Evolutionary conservation across 108 stramenopile genomes (phyloP), one percentile per base, ranked within the genome.

Genomic region (Nitzschia sp.): DNA sequence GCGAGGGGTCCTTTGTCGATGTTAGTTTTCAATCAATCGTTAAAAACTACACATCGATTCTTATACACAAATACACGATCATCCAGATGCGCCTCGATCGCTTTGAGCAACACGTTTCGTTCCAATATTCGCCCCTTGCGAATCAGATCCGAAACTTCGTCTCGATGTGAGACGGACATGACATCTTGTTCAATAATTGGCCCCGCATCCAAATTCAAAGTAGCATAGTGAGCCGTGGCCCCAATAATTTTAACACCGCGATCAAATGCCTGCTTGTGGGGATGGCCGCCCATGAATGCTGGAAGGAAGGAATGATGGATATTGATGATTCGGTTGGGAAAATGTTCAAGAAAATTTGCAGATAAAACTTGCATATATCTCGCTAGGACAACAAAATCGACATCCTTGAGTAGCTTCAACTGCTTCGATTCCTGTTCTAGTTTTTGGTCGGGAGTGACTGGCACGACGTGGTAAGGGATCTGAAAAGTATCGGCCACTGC

Each of bases 251-350:
- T 95, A 9, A 95, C 93, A 15, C 93, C 93, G 28, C 93, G 82
- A 34, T 90, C 90, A 58, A 86, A 82, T 1, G 93, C 93, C 27
- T 72, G 67, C 46, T 90, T 88, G 69, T 95, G 87, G 4, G 93
- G 90, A 45, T 45, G 58, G 1, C 73, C 80, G 11, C 93, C 93
- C 57, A 66, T 68, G 66, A 95, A 95, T 1, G 93, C 91, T 9
- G 93, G 93, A 19, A 95, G 67, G 70, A 95, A 92, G 17, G 89
- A 91, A 73, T 94, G 93, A 65, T 95, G 93, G 45, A 95, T 92
- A 65, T 95, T 95, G 59, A 95, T 91, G 44, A 90, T 87, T 0
- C 61, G 71, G 63, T 89, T 26, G 45, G 79, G 68, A 62, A 76
- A 92, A 3, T 77, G 61, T 28, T 84, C 50, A 68, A 86, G 84